Evolutionary conservation across 1,284 basidiomycete genomes (phyloP).

Genomic region (Waitea zeae): DNA sequence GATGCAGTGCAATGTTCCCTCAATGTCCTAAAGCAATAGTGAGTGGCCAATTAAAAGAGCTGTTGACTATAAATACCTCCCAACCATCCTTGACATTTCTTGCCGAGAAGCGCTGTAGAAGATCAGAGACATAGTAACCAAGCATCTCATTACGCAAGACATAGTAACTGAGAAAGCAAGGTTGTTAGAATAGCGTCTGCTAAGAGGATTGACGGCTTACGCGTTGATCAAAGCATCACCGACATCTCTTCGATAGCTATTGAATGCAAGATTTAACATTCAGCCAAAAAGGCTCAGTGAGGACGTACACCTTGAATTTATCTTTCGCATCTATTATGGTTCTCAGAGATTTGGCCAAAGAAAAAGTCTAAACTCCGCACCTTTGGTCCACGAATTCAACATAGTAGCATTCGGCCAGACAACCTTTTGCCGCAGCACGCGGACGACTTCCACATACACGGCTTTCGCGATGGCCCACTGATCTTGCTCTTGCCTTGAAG

Average conservation of each 20-base stretch:
- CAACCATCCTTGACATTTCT: constrained; percentile 26
- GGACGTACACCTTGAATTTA: constrained; percentile 53
- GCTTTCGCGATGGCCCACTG: constrained; percentile 46
- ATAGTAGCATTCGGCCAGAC: constrained; percentile 38
- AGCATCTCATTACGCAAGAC: constrained; percentile 73
- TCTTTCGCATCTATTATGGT: constrained; percentile 43
- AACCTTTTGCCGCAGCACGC: constrained; percentile 54
- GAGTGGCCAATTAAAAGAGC: neutral
- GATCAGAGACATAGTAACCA: constrained; percentile 43
- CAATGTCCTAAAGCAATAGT: constrained; percentile 41
- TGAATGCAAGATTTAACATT: constrained; percentile 3
- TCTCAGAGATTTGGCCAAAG: constrained; percentile 1
- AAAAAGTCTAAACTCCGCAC: constrained; percentile 18
- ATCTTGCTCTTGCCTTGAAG: constrained; percentile 15
- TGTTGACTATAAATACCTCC: constrained; percentile 38
- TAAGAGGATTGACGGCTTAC: constrained; percentile 23
- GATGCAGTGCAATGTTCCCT: constrained; percentile 72
- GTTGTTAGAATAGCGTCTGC: constrained; percentile 4
- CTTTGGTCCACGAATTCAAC: constrained; percentile 46
- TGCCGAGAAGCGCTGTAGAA: constrained; percentile 31
- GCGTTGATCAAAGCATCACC: constrained; percentile 86
- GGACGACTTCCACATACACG: constrained; percentile 65
- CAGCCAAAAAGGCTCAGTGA: constrained; percentile 9
- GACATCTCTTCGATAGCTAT: constrained; percentile 74
- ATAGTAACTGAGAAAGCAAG: constrained; percentile 46